Percentiles rank a stretch among this genome's conserved stretches.
phyloP scores from a whole-genome alignment of 2,329 filamentous ascomycete species.

The Leptographium galeiforme region DNA sequence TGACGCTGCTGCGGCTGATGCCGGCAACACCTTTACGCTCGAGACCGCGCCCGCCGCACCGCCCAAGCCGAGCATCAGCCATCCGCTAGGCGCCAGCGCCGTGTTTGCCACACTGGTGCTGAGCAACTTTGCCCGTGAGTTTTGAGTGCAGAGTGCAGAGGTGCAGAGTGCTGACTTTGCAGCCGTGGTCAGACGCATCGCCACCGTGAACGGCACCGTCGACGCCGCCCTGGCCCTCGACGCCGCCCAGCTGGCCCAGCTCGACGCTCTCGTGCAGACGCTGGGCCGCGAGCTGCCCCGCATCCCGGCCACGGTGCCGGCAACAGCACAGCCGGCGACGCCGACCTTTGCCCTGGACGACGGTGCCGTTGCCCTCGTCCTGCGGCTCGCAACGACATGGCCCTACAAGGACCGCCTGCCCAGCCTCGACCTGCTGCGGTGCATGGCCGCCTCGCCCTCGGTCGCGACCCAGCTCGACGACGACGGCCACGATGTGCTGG shows the following conservation, averaged over 20 bases:
- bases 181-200: slow-evolving; percentile 10
- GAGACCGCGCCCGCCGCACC: slow-evolving; percentile 55
- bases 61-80: slow-evolving; percentile 30
- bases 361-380: slow-evolving; percentile 44
- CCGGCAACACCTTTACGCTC: slow-evolving; percentile 78
- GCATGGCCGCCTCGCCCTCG: slow-evolving; percentile 55
- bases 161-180: not conserved
- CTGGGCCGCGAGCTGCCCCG: slow-evolving; percentile 32
- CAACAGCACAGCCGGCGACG: slow-evolving; percentile 24
- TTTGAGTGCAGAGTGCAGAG: no score
- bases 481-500: slow-evolving; percentile 44
- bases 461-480: slow-evolving; percentile 48
- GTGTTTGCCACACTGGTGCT: slow-evolving; percentile 9
- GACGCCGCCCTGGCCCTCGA: slow-evolving; percentile 41
- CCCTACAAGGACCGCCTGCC: slow-evolving; percentile 68
- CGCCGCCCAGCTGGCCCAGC: slow-evolving; percentile 45
- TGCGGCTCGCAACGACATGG: slow-evolving; percentile 68
- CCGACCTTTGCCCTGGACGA: slow-evolving; percentile 17
- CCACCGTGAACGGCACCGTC: slow-evolving; percentile 6
- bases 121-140: slow-evolving; percentile 11
- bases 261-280: slow-evolving; percentile 47
- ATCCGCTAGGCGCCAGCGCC: slow-evolving; percentile 50
- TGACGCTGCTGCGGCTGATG: slow-evolving; percentile 57
- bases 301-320: slow-evolving; percentile 11
- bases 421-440: slow-evolving; percentile 75